Evolutionary conservation across 2,329 filamentous ascomycete species (phyloP), one percentile per base, ranked within the genome.

Genomic region (Venturia effusa): DNA sequence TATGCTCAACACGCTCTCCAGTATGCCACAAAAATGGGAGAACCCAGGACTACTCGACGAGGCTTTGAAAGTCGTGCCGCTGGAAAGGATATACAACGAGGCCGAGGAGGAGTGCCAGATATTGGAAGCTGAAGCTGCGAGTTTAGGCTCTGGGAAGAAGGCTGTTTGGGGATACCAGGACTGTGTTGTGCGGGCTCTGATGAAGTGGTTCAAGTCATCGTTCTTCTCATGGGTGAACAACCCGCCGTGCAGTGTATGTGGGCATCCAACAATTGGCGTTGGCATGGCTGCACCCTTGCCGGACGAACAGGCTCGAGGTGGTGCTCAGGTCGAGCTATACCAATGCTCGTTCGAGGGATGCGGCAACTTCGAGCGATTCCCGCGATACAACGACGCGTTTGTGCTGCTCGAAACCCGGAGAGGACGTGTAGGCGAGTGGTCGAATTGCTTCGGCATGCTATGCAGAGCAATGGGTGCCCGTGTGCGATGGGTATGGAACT

Each of bases 191-290:
- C 84, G 90, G 68, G 90, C 93, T 66, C 80, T 97, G 67, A 80
- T 97, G 71, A 91, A 89, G 76, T 97, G 94, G 94, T 99, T 97
- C 79, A 96, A 94, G 79, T 84, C 88, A 68, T 88, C 89, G 8
- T 97, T 97, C 78, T 97, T 97, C 77, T 87, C 88, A 66, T 99
- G 92, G 88, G 91, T 97, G 70, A 96, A 97, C 79, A 97, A 97
- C 76, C 94, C 94, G 0, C 83, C 88, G 22, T 97, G 94, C 75
- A 83, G 88, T 11, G 81, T 84, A 64, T 99, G 94, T 75, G 80
- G 87, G 68, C 90, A 88, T 61, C 90, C 91, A 45, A 97, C 93
- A 2, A 84, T 94, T 64, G 87, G 86, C 11, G 84, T 88, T 70
- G 93, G 92, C 69, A 88, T 90, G 84, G 90, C 90, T 0, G 85